phyloP scores from a whole-genome alignment of 768 basidiomycete species.

The Phanerochaete carnosa region DNA sequence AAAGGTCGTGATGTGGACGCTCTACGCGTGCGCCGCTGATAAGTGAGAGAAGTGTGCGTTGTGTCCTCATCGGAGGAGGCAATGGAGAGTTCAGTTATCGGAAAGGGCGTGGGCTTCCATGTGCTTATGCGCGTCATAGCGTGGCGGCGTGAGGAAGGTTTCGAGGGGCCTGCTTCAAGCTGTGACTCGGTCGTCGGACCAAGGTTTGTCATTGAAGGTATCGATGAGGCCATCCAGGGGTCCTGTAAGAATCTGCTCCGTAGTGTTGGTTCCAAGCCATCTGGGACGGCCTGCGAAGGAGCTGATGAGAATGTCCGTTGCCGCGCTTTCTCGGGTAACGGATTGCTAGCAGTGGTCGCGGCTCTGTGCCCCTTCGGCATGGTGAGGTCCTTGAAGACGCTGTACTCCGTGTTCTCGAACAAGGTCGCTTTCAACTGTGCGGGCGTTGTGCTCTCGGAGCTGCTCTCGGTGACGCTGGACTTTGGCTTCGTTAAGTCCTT shows the following conservation, averaged over 20 bases:
- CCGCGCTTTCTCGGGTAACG: not conserved
- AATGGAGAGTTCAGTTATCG: not conserved
- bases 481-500: constrained; percentile 9
- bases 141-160: not conserved
- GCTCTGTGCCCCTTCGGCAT: not conserved
- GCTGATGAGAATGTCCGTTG: not conserved
- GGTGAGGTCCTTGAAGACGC: constrained; percentile 11
- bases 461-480: not conserved
- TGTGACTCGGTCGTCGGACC: not conserved
- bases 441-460: not conserved
- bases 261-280: not conserved
- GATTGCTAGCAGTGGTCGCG: not conserved
- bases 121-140: not conserved
- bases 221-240: not conserved
- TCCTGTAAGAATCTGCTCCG: not conserved
- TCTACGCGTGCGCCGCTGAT: constrained; percentile 1
- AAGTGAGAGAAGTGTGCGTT: not conserved
- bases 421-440: not conserved
- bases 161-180: not conserved
- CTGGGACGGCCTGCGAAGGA: not conserved
- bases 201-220: not conserved
- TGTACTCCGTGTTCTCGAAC: not conserved
- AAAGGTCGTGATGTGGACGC: not conserved
- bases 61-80: constrained; percentile 1
- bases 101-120: not conserved